Conservation (phyloP, 306 rosid species). For the Pachyrhizus erosus region DNA sequence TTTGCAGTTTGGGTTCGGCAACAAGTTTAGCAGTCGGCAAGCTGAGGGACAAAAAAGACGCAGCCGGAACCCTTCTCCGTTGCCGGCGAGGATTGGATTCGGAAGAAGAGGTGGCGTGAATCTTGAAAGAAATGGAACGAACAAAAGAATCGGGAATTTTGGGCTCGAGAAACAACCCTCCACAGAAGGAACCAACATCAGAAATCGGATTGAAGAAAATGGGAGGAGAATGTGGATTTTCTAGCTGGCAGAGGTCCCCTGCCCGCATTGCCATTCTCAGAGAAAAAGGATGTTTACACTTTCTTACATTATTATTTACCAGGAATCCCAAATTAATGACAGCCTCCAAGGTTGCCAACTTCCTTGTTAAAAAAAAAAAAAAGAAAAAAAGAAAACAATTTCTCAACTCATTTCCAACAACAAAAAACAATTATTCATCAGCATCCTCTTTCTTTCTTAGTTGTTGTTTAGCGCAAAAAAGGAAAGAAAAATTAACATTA, state of each 20-base stretch:
- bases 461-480: too few relatives aligned
- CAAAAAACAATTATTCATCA: too few relatives aligned
- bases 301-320: background rate
- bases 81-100: slow-evolving; percentile 34
- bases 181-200: slow-evolving; percentile 42
- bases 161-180: slow-evolving; percentile 83
- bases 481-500: background rate
- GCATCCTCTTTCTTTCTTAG: too few relatives aligned
- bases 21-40: slow-evolving; percentile 56
- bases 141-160: slow-evolving; percentile 56
- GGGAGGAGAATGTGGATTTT: slow-evolving; percentile 33
- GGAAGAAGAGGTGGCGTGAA: slow-evolving; percentile 31
- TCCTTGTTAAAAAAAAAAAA: background rate
- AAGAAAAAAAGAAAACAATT: background rate
- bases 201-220: slow-evolving; percentile 40
- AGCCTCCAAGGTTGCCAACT: background rate
- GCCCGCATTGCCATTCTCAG: slow-evolving; percentile 48
- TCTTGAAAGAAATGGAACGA: slow-evolving; percentile 50
- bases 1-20: slow-evolving; percentile 59
- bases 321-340: background rate
- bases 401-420: background rate
- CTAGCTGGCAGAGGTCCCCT: slow-evolving; percentile 43
- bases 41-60: slow-evolving; percentile 73
- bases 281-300: background rate
- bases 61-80: slow-evolving; percentile 38